Evolutionary conservation across 805 yeast genomes (phyloP).

Genomic region (Ogataea henricii): DNA sequence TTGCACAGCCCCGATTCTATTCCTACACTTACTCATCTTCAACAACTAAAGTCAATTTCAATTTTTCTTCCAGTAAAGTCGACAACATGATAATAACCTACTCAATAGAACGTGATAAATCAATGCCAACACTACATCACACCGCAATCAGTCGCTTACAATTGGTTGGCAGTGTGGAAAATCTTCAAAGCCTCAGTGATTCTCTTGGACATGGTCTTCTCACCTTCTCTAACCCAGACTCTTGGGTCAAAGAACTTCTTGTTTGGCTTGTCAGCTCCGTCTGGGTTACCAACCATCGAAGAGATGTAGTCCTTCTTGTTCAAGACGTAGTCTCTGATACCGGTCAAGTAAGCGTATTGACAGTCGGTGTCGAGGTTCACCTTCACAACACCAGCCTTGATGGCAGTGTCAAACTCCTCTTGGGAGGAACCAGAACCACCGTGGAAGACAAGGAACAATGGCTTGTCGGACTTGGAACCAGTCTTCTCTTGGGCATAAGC

Average conservation of each 20-base stretch:
- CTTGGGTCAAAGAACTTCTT: conserved; percentile 99
- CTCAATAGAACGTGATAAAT: too few species aligned
- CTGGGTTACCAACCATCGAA: conserved; percentile 97
- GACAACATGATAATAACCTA: conserved; percentile 1
- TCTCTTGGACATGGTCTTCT: conserved; percentile 94
- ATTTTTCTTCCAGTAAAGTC: too few species aligned
- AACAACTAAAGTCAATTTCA: background rate
- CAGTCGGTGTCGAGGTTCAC: conserved; percentile 99
- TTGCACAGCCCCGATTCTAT: background rate
- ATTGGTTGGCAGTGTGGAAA: conserved; percentile 78
- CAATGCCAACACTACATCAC: background rate
- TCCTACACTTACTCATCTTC: too few species aligned
- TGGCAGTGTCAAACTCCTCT: conserved; percentile 88
- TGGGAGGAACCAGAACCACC: conserved; percentile 99
- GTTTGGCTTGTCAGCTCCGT: conserved; percentile 98
- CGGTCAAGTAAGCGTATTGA: conserved; percentile 95
- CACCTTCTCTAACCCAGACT: conserved; percentile 99
- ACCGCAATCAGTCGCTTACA: conserved; percentile 36
- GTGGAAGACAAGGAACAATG: conserved; percentile 98
- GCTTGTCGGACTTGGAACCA: conserved; percentile 53
- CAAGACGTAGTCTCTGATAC: conserved; percentile 97
- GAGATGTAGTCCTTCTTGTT: conserved; percentile 92
- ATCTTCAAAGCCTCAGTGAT: conserved; percentile 77
- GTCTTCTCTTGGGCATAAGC: conserved; percentile 73
- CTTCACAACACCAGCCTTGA: conserved; percentile 93